A percentile compares a stretch with the other conserved stretches of the same genome.
Evolutionary conservation across 176 grass and related monocot species (phyloP).

Genomic region (Alopecurus myosuroides): DNA sequence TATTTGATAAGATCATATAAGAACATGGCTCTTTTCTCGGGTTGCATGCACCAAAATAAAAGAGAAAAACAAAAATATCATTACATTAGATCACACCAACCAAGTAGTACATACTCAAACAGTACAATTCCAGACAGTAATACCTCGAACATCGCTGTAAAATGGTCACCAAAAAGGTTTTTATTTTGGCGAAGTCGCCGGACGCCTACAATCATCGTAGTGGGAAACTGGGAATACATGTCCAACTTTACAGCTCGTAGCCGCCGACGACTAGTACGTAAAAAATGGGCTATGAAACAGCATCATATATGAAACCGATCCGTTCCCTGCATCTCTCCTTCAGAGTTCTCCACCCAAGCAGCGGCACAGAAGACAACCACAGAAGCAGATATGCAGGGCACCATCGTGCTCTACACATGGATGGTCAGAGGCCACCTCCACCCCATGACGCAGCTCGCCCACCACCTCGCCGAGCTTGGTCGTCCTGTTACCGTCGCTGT

Average conservation of each 20-base stretch:
- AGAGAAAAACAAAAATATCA: too few species aligned
- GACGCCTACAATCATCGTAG: neutral
- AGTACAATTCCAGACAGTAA: too few species aligned
- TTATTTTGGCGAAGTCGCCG: neutral
- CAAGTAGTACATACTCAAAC: too few species aligned
- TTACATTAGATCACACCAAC: too few species aligned
- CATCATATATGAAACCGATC: neutral
- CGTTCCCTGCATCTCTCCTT: neutral
- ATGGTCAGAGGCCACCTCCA: conserved; percentile 55
- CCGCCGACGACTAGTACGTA: neutral
- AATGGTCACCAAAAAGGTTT: too few species aligned
- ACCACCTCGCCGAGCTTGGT: conserved; percentile 17
- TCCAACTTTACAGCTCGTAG: neutral
- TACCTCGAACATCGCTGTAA: too few species aligned
- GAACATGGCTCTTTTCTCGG: too few species aligned
- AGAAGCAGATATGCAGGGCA: conserved; percentile 25
- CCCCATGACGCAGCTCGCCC: conserved; percentile 46
- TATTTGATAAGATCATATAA: too few species aligned
- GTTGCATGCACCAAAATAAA: too few species aligned
- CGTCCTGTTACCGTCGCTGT: conserved; percentile 25
- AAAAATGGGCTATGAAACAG: neutral
- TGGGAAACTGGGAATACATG: neutral
- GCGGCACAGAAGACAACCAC: neutral
- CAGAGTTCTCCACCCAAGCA: neutral
- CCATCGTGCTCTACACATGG: conserved; percentile 46